Conservation (phyloP, 495 filamentous ascomycete genomes). For the Aspergillus bridgeri region DNA sequence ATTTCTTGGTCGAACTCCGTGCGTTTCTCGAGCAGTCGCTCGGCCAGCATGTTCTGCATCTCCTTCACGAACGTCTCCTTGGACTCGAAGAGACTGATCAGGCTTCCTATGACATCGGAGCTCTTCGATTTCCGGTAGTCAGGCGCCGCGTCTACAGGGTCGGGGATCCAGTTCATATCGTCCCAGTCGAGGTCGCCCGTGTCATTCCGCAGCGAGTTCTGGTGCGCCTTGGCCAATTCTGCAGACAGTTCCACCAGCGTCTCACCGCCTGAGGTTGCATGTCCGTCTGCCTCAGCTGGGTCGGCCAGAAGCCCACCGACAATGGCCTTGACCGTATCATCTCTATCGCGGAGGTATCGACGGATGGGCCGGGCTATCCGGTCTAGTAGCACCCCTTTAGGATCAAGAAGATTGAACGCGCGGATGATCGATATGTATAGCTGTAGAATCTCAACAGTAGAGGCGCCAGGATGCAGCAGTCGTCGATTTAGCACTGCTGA, state of each 20-base stretch:
- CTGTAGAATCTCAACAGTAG: constrained; percentile 83
- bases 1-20: constrained; percentile 71
- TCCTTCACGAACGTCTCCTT: constrained; percentile 91
- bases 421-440: constrained; percentile 91
- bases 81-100: constrained; percentile 82
- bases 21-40: constrained; percentile 72
- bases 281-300: constrained; percentile 46
- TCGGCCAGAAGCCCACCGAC: constrained; percentile 81
- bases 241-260: constrained; percentile 71
- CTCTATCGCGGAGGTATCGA: constrained; percentile 84
- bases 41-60: constrained; percentile 78
- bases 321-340: constrained; percentile 85
- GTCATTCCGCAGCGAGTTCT: constrained; percentile 45
- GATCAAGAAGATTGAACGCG: constrained; percentile 83
- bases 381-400: constrained; percentile 85
- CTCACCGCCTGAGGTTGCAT: constrained; percentile 32
- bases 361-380: constrained; percentile 80
- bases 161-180: constrained; percentile 87
- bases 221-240: constrained; percentile 62
- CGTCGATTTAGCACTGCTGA: constrained; percentile 62
- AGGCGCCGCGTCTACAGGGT: constrained; percentile 87
- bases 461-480: constrained; percentile 81
- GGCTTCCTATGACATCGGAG: constrained; percentile 85
- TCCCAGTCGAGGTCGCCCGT: constrained; percentile 78
- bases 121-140: constrained; percentile 87